Evolutionary conservation across 2,329 filamentous ascomycete species (phyloP), one percentile per base, ranked within the genome.

Genomic region (Colletotrichum musae): DNA sequence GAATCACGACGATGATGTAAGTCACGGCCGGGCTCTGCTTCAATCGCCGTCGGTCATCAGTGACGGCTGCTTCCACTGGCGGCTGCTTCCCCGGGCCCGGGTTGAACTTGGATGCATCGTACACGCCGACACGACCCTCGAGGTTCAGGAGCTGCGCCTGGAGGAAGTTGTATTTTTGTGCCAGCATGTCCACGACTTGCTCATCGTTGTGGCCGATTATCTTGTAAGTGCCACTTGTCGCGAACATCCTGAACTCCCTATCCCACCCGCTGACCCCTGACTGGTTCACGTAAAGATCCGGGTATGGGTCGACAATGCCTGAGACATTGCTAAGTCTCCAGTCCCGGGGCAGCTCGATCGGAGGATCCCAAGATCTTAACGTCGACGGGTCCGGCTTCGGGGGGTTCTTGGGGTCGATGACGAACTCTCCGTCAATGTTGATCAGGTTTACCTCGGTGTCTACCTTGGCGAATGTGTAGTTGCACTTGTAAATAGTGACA

Each of bases 321-420:
- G 9, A 10, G 10, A 18, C 13, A 24, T 18, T 26, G 21, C 26
- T 52, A 2, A 48, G 57, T 5, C 57, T 26, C 43, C 41, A 28
- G 3, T 59, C 57, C n/a, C 41, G 18, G 13, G 58, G 45, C 9
- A 57, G 16, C n/a, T 67, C 24, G 47, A 68, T 43, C 6, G 36
- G 45, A 10, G 45, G 47, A 24, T 41, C 26, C 18, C 53, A 64
- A 28, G 45, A 3, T 5, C 65, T 10, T 15, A 4, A 6, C 39
- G 45, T 43, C 4, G 59, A 45, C 24, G 24, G n/a, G 10, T 64
- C 39, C 3, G 59, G 53, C 6, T 21, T 51, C 6, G 64, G 64
- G 7, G 64, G 64, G 2, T 58, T 64, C n/a, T 68, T 47, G 16
- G 52, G 9, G 26, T 68, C 53, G 2, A 68, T 53, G 45, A 58